These are phyloP conservation scores for Termitomyces sp. DNA, from an alignment of 1,284 basidiomycete genomes.

Conservation along the genomic window DNA sequence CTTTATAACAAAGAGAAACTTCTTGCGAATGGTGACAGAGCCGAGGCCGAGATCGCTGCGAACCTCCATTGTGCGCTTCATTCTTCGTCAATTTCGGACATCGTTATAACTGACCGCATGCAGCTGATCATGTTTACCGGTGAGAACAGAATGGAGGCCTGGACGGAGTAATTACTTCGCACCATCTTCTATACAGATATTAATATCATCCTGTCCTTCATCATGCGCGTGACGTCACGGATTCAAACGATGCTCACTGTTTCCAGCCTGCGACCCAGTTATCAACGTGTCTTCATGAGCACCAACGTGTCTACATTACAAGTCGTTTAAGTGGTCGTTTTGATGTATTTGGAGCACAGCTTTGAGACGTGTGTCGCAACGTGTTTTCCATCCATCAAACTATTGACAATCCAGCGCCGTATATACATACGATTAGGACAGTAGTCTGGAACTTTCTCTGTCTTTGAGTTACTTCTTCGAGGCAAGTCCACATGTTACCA, in stretches of 20 bases:
- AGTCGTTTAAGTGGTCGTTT: not conserved
- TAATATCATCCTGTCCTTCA: slow-evolving; percentile 10
- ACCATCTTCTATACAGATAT: slow-evolving; percentile 12
- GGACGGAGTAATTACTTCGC: slow-evolving; percentile 15
- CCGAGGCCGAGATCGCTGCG: slow-evolving; percentile 95
- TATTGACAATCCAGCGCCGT: not conserved
- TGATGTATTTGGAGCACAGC: slow-evolving; percentile 1
- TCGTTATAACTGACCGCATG: slow-evolving; percentile 12
- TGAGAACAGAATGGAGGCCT: slow-evolving; percentile 18
- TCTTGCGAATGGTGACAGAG: slow-evolving; percentile 91
- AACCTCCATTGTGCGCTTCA: slow-evolving; percentile 73
- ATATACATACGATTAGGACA: not conserved
- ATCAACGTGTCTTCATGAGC: slow-evolving; percentile 7
- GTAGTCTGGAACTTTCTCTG: slow-evolving; percentile 4
- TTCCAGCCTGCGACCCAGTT: not conserved
- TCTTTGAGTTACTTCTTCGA: slow-evolving; percentile 5
- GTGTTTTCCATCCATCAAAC: not conserved
- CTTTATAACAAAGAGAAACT: slow-evolving; percentile 99
- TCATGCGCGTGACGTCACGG: slow-evolving; percentile 16
- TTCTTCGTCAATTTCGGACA: slow-evolving; percentile 11
- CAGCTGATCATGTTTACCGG: slow-evolving; percentile 42
- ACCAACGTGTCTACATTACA: slow-evolving; percentile 6
- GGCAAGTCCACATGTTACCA: slow-evolving; percentile 9
- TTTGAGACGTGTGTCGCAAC: not conserved
- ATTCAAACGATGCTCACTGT: not conserved